Evolutionary conservation across 2,329 filamentous ascomycete species (phyloP).

Genomic region (Penicillium expansum): DNA sequence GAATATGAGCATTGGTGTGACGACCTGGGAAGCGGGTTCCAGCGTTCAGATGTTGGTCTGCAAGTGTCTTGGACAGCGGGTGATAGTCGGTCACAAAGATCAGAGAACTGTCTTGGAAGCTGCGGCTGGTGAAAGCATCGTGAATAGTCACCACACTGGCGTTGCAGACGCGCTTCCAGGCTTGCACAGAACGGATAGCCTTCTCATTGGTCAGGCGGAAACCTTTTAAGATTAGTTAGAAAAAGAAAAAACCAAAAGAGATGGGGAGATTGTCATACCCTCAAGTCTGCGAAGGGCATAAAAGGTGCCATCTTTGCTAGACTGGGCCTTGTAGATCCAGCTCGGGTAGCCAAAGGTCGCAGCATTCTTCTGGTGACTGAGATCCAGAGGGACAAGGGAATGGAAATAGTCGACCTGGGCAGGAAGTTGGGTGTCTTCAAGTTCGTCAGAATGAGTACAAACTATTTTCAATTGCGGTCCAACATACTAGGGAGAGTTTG

Average conservation of each 20-base stretch:
- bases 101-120: slow-evolving; percentile 91
- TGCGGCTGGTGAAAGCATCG: slow-evolving; percentile 88
- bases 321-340: slow-evolving; percentile 94
- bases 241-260: not conserved
- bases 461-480: not conserved
- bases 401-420: slow-evolving; percentile 81
- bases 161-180: slow-evolving; percentile 83
- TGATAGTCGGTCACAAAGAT: slow-evolving; percentile 94
- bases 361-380: slow-evolving; percentile 72
- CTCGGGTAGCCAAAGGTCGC: slow-evolving; percentile 81
- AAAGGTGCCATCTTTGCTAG: slow-evolving; percentile 81
- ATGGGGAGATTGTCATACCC: slow-evolving; percentile 47
- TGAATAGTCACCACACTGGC: slow-evolving; percentile 81
- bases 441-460: slow-evolving; percentile 13
- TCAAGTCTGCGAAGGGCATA: slow-evolving; percentile 86
- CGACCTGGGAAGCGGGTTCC: slow-evolving; percentile 44
- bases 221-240: slow-evolving; percentile 47
- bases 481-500: slow-evolving; percentile 75
- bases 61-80: slow-evolving; percentile 83
- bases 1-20: slow-evolving; percentile 49
- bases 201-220: slow-evolving; percentile 87
- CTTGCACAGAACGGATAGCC: slow-evolving; percentile 78
- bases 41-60: slow-evolving; percentile 65
- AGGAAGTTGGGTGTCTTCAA: slow-evolving; percentile 66
- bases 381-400: slow-evolving; percentile 85